Evolutionary conservation across 2,329 filamentous ascomycete species (phyloP).

Genomic region (Tolypocladium tropicale): DNA sequence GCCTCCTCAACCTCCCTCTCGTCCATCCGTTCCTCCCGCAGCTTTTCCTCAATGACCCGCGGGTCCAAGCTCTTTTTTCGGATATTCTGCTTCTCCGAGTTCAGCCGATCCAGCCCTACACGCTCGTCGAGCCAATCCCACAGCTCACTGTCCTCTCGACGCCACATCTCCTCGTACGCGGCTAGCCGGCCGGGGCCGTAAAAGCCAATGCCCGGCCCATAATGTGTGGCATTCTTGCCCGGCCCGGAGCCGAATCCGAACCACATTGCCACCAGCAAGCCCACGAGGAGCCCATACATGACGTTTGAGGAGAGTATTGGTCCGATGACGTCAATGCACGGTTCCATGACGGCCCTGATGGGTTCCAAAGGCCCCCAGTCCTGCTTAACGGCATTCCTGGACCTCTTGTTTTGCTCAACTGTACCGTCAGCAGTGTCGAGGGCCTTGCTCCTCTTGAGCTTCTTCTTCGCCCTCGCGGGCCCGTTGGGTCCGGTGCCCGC

Average conservation of each 20-base stretch:
- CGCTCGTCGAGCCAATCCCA: conserved; percentile 93
- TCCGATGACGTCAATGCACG: conserved; percentile 57
- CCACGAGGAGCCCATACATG: conserved; percentile 62
- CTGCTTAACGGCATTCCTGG: conserved; percentile 32
- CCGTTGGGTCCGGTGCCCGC: conserved; percentile 34
- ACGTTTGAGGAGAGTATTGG: conserved; percentile 69
- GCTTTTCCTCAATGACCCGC: conserved; percentile 48
- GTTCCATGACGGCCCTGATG: conserved; percentile 57
- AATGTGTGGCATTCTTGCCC: conserved; percentile 24
- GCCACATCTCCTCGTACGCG: conserved; percentile 91
- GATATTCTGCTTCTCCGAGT: conserved; percentile 18
- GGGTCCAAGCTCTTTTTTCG: conserved; percentile 42
- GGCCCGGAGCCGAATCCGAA: conserved; percentile 50
- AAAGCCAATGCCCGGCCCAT: conserved; percentile 19
- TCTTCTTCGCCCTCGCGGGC: conserved; percentile 50
- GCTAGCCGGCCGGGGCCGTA: conserved; percentile 55
- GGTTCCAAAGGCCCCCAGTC: conserved; percentile 80
- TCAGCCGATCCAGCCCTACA: conserved; percentile 57
- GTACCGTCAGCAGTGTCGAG: conserved; percentile 33
- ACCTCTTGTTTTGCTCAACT: conserved; percentile 25
- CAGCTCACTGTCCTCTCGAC: conserved; percentile 72
- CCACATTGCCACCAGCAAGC: conserved; percentile 66
- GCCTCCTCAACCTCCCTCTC: conserved; percentile 68
- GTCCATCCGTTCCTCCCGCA: conserved; percentile 52
- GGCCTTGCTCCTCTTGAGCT: conserved; percentile 40